Evolutionary conservation across 1,284 basidiomycete species (phyloP).

Genomic region (Malassezia slooffiae): DNA sequence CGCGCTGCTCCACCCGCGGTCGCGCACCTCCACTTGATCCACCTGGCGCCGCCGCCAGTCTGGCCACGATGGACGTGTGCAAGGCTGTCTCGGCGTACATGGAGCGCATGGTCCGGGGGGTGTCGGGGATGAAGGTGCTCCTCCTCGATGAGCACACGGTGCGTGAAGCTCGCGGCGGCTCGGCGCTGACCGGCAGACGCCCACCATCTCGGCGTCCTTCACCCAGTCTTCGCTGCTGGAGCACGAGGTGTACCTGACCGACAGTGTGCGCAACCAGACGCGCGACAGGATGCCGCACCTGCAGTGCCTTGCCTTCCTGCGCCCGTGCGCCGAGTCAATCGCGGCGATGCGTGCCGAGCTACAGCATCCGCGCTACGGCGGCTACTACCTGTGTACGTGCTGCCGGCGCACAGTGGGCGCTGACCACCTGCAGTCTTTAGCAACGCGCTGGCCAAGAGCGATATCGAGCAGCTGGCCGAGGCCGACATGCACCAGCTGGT

Average conservation of each 20-base stretch:
- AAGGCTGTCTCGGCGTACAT: conserved; percentile 93
- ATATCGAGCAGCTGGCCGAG: conserved; percentile 85
- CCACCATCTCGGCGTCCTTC: conserved; percentile 85
- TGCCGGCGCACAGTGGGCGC: background rate
- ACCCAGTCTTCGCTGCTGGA: conserved; percentile 89
- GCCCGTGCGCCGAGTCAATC: conserved; percentile 68
- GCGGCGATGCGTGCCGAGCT: conserved; percentile 73
- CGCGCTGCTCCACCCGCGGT: too few species aligned
- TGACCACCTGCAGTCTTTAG: conserved; percentile 59
- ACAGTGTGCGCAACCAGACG: conserved; percentile 72
- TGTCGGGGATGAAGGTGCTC: conserved; percentile 87
- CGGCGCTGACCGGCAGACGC: too few species aligned
- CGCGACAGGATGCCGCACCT: conserved; percentile 68
- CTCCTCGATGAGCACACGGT: conserved; percentile 83
- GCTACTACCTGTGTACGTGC: conserved; percentile 60
- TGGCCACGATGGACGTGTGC: conserved; percentile 87
- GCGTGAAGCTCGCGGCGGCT: background rate
- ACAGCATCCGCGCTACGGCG: conserved; percentile 68
- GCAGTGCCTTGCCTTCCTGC: conserved; percentile 88
- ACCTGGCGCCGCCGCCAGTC: too few species aligned
- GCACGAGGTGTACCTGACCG: conserved; percentile 94
- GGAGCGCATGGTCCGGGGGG: conserved; percentile 73
- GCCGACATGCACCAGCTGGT: conserved; percentile 95
- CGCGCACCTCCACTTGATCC: too few species aligned
- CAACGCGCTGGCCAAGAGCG: conserved; percentile 75